These are phyloP conservation scores for Gamarada debralockiae DNA, from an alignment of 495 filamentous ascomycete species.

Conservation along the genomic window DNA sequence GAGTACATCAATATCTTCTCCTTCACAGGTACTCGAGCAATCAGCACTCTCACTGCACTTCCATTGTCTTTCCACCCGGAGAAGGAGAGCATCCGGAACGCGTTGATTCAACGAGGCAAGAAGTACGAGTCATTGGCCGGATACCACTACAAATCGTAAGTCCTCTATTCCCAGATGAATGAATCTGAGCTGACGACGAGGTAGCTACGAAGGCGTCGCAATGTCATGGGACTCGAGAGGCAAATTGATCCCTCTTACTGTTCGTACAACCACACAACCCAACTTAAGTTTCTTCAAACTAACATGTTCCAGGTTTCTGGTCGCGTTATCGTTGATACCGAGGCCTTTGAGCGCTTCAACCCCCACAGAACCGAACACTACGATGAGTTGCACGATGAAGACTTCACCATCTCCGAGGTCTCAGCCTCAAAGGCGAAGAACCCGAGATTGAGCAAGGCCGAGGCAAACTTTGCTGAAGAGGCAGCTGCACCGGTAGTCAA, in stretches of 20 bases:
- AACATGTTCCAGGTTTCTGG: conserved; percentile 26
- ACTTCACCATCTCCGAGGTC: conserved; percentile 18
- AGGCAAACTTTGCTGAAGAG: conserved; percentile 5
- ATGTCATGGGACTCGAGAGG: conserved; percentile 21
- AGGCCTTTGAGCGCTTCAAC: conserved; percentile 76
- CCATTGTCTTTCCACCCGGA: conserved; percentile 79
- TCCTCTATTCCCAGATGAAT: neutral
- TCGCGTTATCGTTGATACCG: conserved; percentile 84
- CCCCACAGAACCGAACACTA: conserved; percentile 57
- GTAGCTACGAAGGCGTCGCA: conserved; percentile 25
- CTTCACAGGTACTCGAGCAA: conserved; percentile 79
- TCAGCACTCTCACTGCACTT: conserved; percentile 68
- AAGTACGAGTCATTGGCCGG: conserved; percentile 73
- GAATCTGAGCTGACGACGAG: conserved; percentile 3
- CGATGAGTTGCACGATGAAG: conserved; percentile 31
- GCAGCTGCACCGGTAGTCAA: neutral
- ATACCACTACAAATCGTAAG: conserved; percentile 68
- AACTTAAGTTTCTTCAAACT: neutral
- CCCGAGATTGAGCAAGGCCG: neutral
- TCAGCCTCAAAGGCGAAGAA: conserved; percentile 25
- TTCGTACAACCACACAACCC: conserved; percentile 18
- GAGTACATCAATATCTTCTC: conserved; percentile 64
- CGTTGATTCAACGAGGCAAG: conserved; percentile 79
- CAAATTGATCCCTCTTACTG: conserved; percentile 9
- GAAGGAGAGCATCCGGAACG: conserved; percentile 51